Base-by-base conservation (phyloP, 202 grass and related monocot genomes). In the Setaria viridis region DNA sequence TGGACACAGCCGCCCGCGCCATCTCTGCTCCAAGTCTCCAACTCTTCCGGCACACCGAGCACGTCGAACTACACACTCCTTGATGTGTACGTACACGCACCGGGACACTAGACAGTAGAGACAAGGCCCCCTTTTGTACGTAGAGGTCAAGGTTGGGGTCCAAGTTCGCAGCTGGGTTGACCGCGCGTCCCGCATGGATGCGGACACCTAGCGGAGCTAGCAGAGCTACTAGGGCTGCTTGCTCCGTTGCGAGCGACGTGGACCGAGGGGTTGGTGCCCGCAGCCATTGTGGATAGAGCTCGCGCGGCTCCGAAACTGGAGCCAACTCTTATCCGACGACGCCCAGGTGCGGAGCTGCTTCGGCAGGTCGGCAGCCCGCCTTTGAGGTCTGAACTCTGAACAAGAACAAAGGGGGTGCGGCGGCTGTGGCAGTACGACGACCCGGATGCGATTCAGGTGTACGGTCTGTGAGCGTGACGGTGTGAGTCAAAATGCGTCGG, bases 121-220 rank as follows among this genome's bases (percentile, higher is more conserved):
- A 25, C 13, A 4, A 6, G 8, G 12, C 47, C 39, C 60, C 76
- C 17, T 85, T 84, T 89, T 85, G 51, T 85, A 67, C 49, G 66
- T 42, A 12, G n/a, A 39, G 68, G 85, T 72, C 72, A 83, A 50
- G 49, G 63, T 62, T 73, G 67, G 85, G 29, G 81, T 91, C 80
- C 60, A 65, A 83, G 0, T 68, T 87, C 78, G 75, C 79, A 53
- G 79, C 69, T 67, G 56, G 39, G 69, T 15, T 73, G 45, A 76
- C 16, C 32, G 10, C 19, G 46, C 33, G 7, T 21, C 55, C 9
- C 51, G 76, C 34, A 80, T 39, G 50, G 76, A 9, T 50, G 21
- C 20, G 34, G 64, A 56, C 65, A 42, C 9, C 43, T 21, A 79
- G 53, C 72, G 32, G 55, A 25, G 76, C 12, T 49, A 35, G 37